Evolutionary conservation across 2,329 filamentous ascomycete species (phyloP).

Genomic region (Penicillium sp.): DNA sequence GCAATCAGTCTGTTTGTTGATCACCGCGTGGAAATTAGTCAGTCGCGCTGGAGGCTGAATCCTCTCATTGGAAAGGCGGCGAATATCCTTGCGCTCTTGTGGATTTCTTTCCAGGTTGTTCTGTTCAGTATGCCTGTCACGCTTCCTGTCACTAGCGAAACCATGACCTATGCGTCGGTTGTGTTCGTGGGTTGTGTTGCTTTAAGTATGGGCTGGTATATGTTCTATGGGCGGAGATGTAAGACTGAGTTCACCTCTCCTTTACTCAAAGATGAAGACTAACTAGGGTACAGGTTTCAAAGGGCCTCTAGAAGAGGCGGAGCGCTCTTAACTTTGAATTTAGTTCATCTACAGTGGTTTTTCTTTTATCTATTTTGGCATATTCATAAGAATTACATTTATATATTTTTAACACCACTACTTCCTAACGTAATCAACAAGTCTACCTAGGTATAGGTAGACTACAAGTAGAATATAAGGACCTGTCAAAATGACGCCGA

Average conservation of each 20-base stretch:
- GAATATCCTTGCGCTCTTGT: slow-evolving; percentile 49
- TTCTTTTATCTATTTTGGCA: background rate
- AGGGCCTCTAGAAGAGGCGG: slow-evolving; percentile 21
- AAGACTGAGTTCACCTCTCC: slow-evolving; percentile 17
- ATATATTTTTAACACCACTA: background rate
- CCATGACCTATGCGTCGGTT: slow-evolving; percentile 59
- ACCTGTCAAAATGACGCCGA: too few species aligned
- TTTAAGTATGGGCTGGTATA: slow-evolving; percentile 53
- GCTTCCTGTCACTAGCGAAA: slow-evolving; percentile 51
- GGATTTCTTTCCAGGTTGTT: slow-evolving; percentile 53
- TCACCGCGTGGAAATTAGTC: slow-evolving; percentile 47
- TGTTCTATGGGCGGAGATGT: slow-evolving; percentile 51
- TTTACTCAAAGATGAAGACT: background rate
- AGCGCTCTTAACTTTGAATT: background rate
- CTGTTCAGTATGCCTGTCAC: slow-evolving; percentile 55
- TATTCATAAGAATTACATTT: background rate
- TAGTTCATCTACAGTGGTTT: background rate
- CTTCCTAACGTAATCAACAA: background rate
- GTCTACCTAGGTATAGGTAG: too few species aligned
- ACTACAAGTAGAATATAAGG: too few species aligned
- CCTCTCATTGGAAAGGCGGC: slow-evolving; percentile 41
- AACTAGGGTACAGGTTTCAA: slow-evolving; percentile 27
- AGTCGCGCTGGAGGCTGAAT: slow-evolving; percentile 51
- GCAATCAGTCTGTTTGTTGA: slow-evolving; percentile 35
- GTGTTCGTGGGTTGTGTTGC: slow-evolving; percentile 56